Conservation (phyloP, 2,329 filamentous ascomycete genomes). For the Pestalotiopsis sp. region DNA sequence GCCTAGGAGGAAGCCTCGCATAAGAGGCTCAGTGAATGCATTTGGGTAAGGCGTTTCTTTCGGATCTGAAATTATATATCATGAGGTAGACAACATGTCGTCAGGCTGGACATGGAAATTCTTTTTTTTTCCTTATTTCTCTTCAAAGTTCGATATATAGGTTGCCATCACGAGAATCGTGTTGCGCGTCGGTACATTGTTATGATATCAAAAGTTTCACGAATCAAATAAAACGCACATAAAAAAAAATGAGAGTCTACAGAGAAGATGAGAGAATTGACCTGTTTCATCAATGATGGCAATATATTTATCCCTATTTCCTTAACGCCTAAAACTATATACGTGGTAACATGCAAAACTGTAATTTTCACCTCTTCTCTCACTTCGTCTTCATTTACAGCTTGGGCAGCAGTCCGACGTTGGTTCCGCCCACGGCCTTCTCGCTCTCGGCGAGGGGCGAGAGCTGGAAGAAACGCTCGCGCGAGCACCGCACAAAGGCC, state of each 20-base stretch:
- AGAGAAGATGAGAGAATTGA: not conserved
- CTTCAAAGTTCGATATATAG: not conserved
- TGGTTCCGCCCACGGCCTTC: conserved; percentile 55
- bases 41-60: conserved; percentile 2
- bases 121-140: not conserved
- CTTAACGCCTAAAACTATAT: not conserved
- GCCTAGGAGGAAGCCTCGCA: conserved; percentile 25
- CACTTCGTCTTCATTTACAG: conserved; percentile 33
- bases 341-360: not conserved
- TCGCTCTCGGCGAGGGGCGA: conserved; percentile 58
- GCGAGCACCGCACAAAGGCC: conserved; percentile 63
- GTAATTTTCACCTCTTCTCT: not conserved
- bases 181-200: not conserved
- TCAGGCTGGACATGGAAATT: not conserved
- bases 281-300: not conserved
- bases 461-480: conserved; percentile 70
- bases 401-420: conserved; percentile 54
- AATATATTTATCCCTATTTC: not conserved
- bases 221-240: not conserved
- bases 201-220: not conserved
- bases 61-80: not conserved
- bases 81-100: not conserved
- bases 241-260: not conserved
- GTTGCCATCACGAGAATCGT: not conserved
- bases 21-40: conserved; percentile 13